Base-by-base conservation (phyloP, 495 filamentous ascomycete genomes). In the Daldinia bambusicola region DNA sequence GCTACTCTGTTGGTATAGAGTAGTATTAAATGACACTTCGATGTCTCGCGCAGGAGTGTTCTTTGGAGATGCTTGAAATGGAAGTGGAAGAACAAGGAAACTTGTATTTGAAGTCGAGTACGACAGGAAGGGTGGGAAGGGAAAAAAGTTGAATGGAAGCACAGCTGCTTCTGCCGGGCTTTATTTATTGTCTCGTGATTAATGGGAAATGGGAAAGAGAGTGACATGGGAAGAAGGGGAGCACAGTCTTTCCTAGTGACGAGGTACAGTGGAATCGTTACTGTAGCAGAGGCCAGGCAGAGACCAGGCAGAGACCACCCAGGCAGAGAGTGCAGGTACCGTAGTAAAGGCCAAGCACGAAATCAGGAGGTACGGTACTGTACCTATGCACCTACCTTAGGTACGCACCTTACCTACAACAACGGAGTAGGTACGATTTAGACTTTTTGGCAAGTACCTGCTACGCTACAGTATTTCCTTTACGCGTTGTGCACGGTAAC, bases 161-260 rank as follows among this genome's bases (percentile, higher is more conserved):
- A 69, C 56, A 72, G 76, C 66, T 71, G 73, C 70, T 74, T 57
- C 73, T 63, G 63, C 67, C 68, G 71, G 70, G 52, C 65, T 59
- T 73, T 77, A 77, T 77, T 77, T 77, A 77, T 73, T 77, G 75
- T 74, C 75, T 77, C 69, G 73, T 76, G 73, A 74, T 74, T 72
- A 72, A 67, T 58, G 67, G 34, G 32, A 34, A 34, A 34, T 34
- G 32, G 70, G 65, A 74, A 72, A 67, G 72, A 74, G 75, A 75
- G 67, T 66, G 66, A 72, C 75, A 77, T 74, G 75, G 75, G 75
- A 66, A 71, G 75, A 66, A 71, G 72, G 70, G 70, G 70, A 65
- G 65, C 70, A 73, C 70, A 65, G 70, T 73, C 50, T 55, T n/a
- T 37, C 26, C 26, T 48, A 13, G 59, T 41, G 12, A 50, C n/a